Base-by-base conservation (phyloP, 805 yeast species). In the Lachancea waltii region DNA sequence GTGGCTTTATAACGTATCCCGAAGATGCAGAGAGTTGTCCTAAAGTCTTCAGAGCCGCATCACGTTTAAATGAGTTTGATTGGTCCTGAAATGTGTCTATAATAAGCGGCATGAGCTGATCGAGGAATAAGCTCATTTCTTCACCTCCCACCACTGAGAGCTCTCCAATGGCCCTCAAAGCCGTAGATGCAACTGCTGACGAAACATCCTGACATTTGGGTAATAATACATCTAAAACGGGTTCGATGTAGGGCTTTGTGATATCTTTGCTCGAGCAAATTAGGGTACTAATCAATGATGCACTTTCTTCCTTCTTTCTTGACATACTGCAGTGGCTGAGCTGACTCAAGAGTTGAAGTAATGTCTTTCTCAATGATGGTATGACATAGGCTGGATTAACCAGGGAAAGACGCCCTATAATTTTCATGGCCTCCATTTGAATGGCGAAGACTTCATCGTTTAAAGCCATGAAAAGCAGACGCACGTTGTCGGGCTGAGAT, bases 331-430 rank as follows among this genome's bases (percentile, higher is more conserved):
- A 83, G 57, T 80, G 87, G 51, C 87, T 95, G 35, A 92, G 65
- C 43, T 85, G 84, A 0, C 96, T 86, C 32, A 94, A 60, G 10
- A 89, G 68, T 56, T 90, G 97, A 30, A 92, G 77, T 44, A 94
- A 63, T 0, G 90, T 77, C 56, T 86, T 90, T 49, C 97, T 72
- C 38, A 92, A 67, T 0, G 95, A 85, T 0, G 99, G 98, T 26
- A 90, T 87, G 45, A 92, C 85, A 59, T 86, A 90, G 0, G 98
- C 97, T 0, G 99, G 97, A 51, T 92, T 92, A 28, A 86, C 81
- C 2, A 76, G 63, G 0, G 95, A 81, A 13, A 92, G 63, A 40
- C 97, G 71, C 3, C 98, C 97, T 42, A 92, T 75, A 8, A 89
- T 72, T 35, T 70, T 71, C 23, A 90, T 75, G 0, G 95, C 82